Evolutionary conservation across 768 basidiomycete species (phyloP), one percentile per base, ranked within the genome.

Genomic region (Suillus subalutaceus): DNA sequence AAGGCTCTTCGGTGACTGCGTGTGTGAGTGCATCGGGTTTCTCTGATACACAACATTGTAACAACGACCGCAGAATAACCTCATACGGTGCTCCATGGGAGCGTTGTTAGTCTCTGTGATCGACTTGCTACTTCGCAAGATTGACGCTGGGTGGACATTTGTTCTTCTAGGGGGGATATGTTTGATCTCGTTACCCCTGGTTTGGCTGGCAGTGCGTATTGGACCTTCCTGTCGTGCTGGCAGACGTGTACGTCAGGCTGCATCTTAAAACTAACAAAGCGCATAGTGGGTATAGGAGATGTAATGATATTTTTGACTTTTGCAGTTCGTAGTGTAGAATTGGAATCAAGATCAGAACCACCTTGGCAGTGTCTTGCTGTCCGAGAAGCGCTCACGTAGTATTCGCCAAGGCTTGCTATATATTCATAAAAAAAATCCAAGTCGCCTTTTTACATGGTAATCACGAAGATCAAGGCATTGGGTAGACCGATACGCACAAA

Each of bases 61-160:
- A 63, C 41, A 9, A 63, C 38, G 1, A 38, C 50, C 32, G n/a
- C 69, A 91, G 89, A 91, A 88, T 72, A 90, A 90, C 68, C 77
- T 90, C 37, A 80, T 88, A 18, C 86, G 89, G 18, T 89, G 89
- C 72, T 77, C 80, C 3, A 69, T 88, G 52, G 86, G 86, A 60
- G 89, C 89, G 2, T 81, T 77, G 0, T 68, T 85, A 46, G 85
- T 90, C 7, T 86, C 89, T 12, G 79, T 88, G 20, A 85, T 90
- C 35, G 82, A 90, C 63, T 74, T 85, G 18, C 84, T 90, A 35
- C 78, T 89, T n/a, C 79, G 80, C 30, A 82, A 78, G 2, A 75
- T 91, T 32, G 84, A 84, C 9, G 67, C 82, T 7, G 89, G 89
- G 5, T 90, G 88, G 87, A 85, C 89, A 2, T 90, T 88, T 71